Evolutionary conservation across 179 eudicot genomes (phyloP).

Genomic region (Actinidia chinensis): DNA sequence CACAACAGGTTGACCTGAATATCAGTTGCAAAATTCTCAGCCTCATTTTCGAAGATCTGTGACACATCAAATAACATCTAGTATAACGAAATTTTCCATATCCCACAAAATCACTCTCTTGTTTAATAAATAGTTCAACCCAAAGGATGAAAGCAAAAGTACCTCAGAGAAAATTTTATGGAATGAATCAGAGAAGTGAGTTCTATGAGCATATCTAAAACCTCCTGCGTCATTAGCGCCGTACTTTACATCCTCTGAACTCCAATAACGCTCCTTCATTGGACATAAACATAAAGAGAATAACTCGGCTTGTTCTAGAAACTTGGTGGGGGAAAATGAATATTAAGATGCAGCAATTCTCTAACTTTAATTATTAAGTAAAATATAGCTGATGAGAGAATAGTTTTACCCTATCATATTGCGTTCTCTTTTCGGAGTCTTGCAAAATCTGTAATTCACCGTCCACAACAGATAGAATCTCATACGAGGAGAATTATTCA

Average conservation of each 20-base stretch:
- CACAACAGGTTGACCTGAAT: constrained; percentile 56
- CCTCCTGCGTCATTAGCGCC: constrained; percentile 47
- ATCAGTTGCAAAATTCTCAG: constrained; percentile 60
- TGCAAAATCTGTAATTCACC: constrained; percentile 61
- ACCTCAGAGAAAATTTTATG: constrained; percentile 90
- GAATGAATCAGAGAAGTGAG: constrained; percentile 74
- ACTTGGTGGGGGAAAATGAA: constrained; percentile 4
- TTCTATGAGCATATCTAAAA: constrained; percentile 48
- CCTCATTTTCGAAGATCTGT: constrained; percentile 80
- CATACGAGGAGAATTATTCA: background rate
- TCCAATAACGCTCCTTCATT: constrained; percentile 41
- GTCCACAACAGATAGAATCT: constrained; percentile 23
- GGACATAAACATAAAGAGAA: constrained; percentile 9
- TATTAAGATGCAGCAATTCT: constrained; percentile 1
- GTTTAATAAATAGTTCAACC: background rate
- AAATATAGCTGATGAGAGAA: constrained; percentile 5
- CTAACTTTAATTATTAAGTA: background rate
- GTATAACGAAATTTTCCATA: background rate
- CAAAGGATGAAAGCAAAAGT: constrained; percentile 16
- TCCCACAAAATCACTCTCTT: background rate
- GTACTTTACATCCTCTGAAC: constrained; percentile 46
- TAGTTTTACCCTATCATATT: constrained; percentile 74
- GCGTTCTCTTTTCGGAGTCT: constrained; percentile 67
- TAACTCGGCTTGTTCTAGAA: constrained; percentile 16
- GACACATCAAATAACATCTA: constrained; percentile 17